Base-by-base conservation (phyloP, 2,329 filamentous ascomycete genomes). In the Ophiostoma sp. region DNA sequence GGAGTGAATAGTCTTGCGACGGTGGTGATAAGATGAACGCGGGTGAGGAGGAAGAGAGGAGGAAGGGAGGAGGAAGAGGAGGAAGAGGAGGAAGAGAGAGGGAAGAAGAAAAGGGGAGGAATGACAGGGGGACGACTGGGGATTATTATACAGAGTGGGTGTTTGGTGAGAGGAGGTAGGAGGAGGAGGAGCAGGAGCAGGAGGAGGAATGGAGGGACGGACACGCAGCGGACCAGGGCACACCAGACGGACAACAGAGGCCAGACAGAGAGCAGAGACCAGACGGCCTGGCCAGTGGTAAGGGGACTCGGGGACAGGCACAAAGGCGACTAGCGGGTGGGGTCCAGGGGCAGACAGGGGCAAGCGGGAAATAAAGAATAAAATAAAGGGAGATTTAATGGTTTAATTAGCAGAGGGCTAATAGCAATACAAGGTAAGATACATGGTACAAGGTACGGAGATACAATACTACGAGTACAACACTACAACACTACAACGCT, bases 1-100 rank as follows among this genome's bases (percentile, higher is more conserved):
- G 47, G 65, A 70, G 64, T 65, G 67, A 65, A 68, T 44, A 58
- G 62, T 64, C 41, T 18, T 64, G 27, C 66, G 62, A 68, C 55
- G 18, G 18, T 49, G 42, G 44, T 38, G 36, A 40, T 64, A 69
- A 70, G 65, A 47, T 65, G 40, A 58, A 69, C 58, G 49, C 27
- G 60, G 27, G 16, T 64, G 41, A 42, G 42, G 40, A 67, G 47
- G 45, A 65, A 45, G 52, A 58, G 41, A 47, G 44, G 40, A 64
- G n/a, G 38, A 40, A 42, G 11, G 18, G 44, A 36, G 40, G 11
- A 52, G 38, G 52, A 58, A 9, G 18, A 58, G 11, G 36, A 27
- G 36, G 16, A 16, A 49, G 55, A 55, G 9, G 42, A 42, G 44
- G 45, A 45, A 40, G 41, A 58, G 27, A 55, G 41, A n/a, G 18